A percentile compares a stretch with the other conserved stretches of the same genome.
These are phyloP conservation scores for Fusarium chuoi DNA, from an alignment of 2,329 filamentous ascomycete species.

Conservation along the genomic window DNA sequence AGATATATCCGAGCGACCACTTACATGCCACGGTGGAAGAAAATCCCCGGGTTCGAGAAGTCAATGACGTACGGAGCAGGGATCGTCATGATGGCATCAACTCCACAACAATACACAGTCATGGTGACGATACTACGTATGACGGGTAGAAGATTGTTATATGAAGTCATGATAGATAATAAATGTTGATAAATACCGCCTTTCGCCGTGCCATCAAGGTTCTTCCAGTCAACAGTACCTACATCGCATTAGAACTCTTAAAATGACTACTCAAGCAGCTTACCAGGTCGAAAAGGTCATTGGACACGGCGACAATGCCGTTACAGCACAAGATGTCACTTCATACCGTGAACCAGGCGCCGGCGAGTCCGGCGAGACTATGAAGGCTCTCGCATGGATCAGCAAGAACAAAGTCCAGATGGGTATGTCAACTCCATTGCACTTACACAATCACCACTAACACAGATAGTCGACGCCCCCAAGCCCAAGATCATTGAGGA, in stretches of 20 bases:
- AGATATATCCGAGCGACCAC: conserved; percentile 6
- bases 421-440: conserved; percentile 49
- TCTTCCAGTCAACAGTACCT: neutral
- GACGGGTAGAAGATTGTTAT: conserved; percentile 1
- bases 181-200: conserved; percentile 11
- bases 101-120: conserved; percentile 7
- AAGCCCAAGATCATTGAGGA: conserved; percentile 79
- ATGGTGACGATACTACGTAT: conserved; percentile 26
- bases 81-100: conserved; percentile 37
- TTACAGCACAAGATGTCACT: conserved; percentile 74
- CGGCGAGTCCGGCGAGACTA: conserved; percentile 66
- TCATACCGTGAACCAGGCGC: conserved; percentile 62
- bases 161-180: conserved; percentile 15
- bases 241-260: neutral
- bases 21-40: neutral
- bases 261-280: conserved; percentile 68
- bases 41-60: conserved; percentile 6
- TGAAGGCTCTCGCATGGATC: conserved; percentile 86
- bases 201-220: neutral
- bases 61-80: conserved; percentile 35
- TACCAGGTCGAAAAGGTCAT: conserved; percentile 72
- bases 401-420: conserved; percentile 83
- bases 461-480: conserved; percentile 65
- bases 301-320: conserved; percentile 73
- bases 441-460: neutral